These are phyloP conservation scores for Periconia macrospinosa DNA, from an alignment of 2,329 filamentous ascomycete genomes.

Conservation along the genomic window DNA sequence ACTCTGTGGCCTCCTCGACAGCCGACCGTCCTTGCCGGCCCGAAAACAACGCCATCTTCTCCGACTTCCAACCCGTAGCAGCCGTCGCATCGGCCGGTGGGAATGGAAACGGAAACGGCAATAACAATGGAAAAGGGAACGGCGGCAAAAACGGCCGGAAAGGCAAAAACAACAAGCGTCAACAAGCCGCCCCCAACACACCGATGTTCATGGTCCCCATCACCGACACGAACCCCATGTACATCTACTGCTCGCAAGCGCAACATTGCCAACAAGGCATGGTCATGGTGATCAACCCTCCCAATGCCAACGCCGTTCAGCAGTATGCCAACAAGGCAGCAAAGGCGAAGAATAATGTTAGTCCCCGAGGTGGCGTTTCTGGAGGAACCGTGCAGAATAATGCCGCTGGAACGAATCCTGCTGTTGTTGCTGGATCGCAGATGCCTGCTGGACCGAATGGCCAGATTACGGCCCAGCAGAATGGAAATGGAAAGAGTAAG, in stretches of 20 bases:
- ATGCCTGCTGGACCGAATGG: constrained; percentile 2
- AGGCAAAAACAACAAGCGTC: constrained; percentile 22
- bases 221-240: constrained; percentile 63
- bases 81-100: constrained; percentile 11
- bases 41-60: constrained; percentile 27
- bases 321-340: constrained; percentile 27
- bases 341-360: constrained; percentile 28
- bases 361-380: constrained; percentile 20
- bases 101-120: constrained; percentile 12
- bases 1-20: constrained; percentile 28
- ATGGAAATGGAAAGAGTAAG: constrained; percentile 14
- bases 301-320: constrained; percentile 24
- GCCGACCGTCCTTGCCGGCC: constrained; percentile 29
- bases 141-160: constrained; percentile 15
- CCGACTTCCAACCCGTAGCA: constrained; percentile 29
- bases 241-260: constrained; percentile 73
- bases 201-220: constrained; percentile 33
- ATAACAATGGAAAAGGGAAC: constrained; percentile 3
- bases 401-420: constrained; percentile 21
- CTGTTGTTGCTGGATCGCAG: constrained; percentile 5
- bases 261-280: constrained; percentile 73
- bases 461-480: neutral
- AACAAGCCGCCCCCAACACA: constrained; percentile 15
- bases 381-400: constrained; percentile 24
- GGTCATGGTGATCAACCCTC: constrained; percentile 70